phyloP scores from a whole-genome alignment of 495 filamentous ascomycete species.

The Penicillium ochrochloron region DNA sequence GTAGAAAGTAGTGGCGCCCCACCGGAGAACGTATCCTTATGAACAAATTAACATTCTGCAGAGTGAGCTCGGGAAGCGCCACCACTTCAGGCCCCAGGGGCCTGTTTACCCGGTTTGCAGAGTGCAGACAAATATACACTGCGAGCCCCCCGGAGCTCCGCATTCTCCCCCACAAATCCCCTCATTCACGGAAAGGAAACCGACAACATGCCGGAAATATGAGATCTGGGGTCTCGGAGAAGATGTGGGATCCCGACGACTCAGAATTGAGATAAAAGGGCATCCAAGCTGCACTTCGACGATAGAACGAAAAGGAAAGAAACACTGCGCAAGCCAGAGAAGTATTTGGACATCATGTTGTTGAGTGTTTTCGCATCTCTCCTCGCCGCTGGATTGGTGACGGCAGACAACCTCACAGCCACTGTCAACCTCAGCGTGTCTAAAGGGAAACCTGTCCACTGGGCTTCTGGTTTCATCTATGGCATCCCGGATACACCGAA shows the following conservation, averaged over 20 bases:
- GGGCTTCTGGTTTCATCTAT: conserved; percentile 43
- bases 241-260: neutral
- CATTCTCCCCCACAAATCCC: neutral
- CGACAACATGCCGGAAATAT: neutral
- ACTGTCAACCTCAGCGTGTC: conserved; percentile 18
- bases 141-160: conserved; percentile 10
- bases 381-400: conserved; percentile 7
- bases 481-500: conserved; percentile 35
- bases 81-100: neutral
- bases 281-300: neutral
- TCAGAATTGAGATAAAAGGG: conserved; percentile 8
- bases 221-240: neutral
- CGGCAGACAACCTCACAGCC: conserved; percentile 20
- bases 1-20: neutral
- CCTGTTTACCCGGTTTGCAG: neutral
- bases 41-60: conserved; percentile 2
- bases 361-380: conserved; percentile 4
- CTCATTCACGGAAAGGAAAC: neutral
- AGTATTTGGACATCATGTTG: neutral
- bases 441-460: conserved; percentile 23
- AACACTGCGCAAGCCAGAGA: neutral
- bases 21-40: conserved; percentile 10
- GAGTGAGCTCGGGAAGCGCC: conserved; percentile 8
- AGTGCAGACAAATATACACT: neutral
- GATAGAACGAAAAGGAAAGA: neutral